Base-by-base conservation (phyloP, 2,329 filamentous ascomycete genomes). In the Fusarium pininemorale region DNA sequence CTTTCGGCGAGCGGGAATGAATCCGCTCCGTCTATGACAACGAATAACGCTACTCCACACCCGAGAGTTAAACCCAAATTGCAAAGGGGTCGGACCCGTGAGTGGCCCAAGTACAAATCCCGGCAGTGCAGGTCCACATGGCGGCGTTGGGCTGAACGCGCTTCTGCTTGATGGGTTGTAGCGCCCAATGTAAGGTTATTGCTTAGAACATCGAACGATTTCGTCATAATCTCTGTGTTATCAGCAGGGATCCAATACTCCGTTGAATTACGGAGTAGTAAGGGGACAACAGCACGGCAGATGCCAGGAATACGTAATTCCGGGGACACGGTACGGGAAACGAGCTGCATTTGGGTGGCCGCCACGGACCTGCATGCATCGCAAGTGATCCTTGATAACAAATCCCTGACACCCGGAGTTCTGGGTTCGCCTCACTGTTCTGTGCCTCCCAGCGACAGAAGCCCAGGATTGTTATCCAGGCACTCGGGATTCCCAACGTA, bases 41-140 rank as follows among this genome's bases (percentile, higher is more conserved):
- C n/a, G n/a, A n/a, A n/a, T n/a, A n/a, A n/a, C n/a, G n/a, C n/a
- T n/a, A n/a, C n/a, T n/a, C n/a, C n/a, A n/a, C n/a, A n/a, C n/a
- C n/a, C n/a, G n/a, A n/a, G n/a, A n/a, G 30, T 58, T 37, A 50
- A 50, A 28, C 30, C 30, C 55, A 50, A 58, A 58, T 50, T 50
- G 24, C 30, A 22, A 15, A 58, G 30, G 41, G 14, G 14, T 32
- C 14, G 5, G 30, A 24, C 55, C 41, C n/a, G 4, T 22, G 4
- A 58, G 41, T 37, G 41, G 55, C 7, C 30, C 24, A 26, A 24
- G 30, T 28, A 18, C 18, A 10, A 16, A 26, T 5, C 28, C 28
- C n/a, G 14, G 35, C 24, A 41, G 11, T 10, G 3, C 10, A 15
- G 26, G n/a, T n/a, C 39, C 30, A 58, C n/a, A 50, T 50, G 14